Percentiles rank a stretch among this genome's conserved stretches.
phyloP scores from a whole-genome alignment of 2,329 filamentous ascomycete genomes.

The Fusarium denticulatum region DNA sequence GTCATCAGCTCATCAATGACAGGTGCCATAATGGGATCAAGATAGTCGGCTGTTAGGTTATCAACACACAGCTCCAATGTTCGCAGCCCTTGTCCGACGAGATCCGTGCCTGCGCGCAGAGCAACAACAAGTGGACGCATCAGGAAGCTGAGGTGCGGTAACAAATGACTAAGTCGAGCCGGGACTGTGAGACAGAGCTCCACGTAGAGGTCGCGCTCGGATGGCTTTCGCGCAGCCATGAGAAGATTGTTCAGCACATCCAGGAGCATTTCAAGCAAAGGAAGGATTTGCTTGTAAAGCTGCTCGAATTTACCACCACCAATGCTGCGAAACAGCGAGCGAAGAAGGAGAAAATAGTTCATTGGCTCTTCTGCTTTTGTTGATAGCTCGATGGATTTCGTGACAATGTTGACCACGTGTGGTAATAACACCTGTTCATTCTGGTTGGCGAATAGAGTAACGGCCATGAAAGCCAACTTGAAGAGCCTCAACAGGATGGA shows the following conservation, averaged over 20 bases:
- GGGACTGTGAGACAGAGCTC: constrained; percentile 97
- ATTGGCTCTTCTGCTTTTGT: constrained; percentile 97
- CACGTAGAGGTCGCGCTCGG: constrained; percentile 94
- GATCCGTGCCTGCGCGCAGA: constrained; percentile 86
- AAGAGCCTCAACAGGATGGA: constrained; percentile 93
- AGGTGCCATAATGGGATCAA: constrained; percentile 98
- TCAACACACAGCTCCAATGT: constrained; percentile 97
- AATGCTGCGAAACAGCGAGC: constrained; percentile 95
- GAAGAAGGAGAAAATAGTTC: constrained; percentile 95
- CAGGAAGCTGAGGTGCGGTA: constrained; percentile 94
- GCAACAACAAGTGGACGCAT: constrained; percentile 99
- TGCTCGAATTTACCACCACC: constrained; percentile 97
- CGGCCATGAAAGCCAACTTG: constrained; percentile 99
- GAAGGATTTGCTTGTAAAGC: constrained; percentile 96
- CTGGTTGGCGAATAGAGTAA: constrained; percentile 91
- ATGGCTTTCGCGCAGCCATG: constrained; percentile 86
- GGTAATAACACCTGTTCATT: constrained; percentile 96
- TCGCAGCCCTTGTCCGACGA: constrained; percentile 92
- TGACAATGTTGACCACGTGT: constrained; percentile 96
- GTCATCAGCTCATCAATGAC: constrained; percentile 99
- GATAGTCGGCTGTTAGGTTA: constrained; percentile 95
- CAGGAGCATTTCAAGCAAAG: constrained; percentile 94
- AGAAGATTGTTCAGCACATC: constrained; percentile 97
- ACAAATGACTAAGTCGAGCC: constrained; percentile 88
- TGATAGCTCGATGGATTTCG: constrained; percentile 94